Conservation (phyloP, 352 stramenopile species). For the Pythium dissimile region DNA sequence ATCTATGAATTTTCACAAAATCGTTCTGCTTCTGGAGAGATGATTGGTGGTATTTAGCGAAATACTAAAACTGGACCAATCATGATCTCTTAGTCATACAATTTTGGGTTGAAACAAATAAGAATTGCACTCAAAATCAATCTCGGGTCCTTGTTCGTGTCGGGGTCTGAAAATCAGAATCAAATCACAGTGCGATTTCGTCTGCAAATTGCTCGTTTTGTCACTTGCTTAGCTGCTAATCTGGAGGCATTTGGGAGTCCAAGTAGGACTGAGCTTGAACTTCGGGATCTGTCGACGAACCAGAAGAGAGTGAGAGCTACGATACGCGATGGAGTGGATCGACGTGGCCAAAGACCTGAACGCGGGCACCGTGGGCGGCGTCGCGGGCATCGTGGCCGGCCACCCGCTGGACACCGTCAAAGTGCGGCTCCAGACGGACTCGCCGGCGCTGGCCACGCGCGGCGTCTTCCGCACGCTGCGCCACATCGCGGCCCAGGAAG, state of each 20-base stretch:
- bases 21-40: too few species aligned
- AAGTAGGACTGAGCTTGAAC: slow-evolving; percentile 10
- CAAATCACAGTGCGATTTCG: neutral
- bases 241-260: neutral
- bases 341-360: slow-evolving; percentile 83
- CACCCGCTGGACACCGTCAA: slow-evolving; percentile 88
- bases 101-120: too few species aligned
- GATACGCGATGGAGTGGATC: slow-evolving; percentile 62
- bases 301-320: neutral
- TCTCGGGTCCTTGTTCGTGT: neutral
- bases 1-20: too few species aligned
- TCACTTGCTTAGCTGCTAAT: neutral
- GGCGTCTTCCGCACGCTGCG: slow-evolving; percentile 49
- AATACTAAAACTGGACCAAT: too few species aligned
- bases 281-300: slow-evolving; percentile 9
- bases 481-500: slow-evolving; percentile 53
- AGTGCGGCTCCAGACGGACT: slow-evolving; percentile 72
- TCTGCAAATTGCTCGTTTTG: neutral
- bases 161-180: too few species aligned
- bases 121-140: too few species aligned
- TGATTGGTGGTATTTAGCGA: too few species aligned
- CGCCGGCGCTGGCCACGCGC: slow-evolving; percentile 20
- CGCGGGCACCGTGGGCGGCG: slow-evolving; percentile 74
- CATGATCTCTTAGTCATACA: too few species aligned
- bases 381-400: slow-evolving; percentile 71